These are phyloP conservation scores for Cyberlindnera japonica DNA, from an alignment of 805 yeast species.

Conservation along the genomic window DNA sequence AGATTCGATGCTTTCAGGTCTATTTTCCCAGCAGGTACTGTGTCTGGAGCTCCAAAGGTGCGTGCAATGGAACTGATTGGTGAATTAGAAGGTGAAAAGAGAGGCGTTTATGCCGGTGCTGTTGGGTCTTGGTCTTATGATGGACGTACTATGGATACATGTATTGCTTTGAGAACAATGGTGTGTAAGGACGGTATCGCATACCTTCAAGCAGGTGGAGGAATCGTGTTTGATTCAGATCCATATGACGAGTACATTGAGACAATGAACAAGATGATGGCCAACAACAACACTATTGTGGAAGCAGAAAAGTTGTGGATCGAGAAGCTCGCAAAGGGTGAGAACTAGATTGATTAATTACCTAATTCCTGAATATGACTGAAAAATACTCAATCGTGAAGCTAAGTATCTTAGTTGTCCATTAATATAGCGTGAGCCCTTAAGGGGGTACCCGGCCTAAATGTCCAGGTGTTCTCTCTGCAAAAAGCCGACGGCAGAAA, in stretches of 20 bases:
- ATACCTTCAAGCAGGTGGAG: constrained; percentile 98
- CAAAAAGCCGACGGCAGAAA: constrained; percentile 5
- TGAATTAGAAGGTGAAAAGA: constrained; percentile 83
- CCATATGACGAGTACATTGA: constrained; percentile 94
- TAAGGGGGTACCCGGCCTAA: background rate
- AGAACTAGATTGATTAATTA: constrained; percentile 4
- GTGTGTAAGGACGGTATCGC: constrained; percentile 87
- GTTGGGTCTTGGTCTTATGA: constrained; percentile 98
- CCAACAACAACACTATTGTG: constrained; percentile 85
- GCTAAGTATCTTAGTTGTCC: too few relatives aligned
- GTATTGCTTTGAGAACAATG: constrained; percentile 97
- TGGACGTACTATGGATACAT: constrained; percentile 92
- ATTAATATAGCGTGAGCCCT: too few relatives aligned
- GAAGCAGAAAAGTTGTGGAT: constrained; percentile 85
- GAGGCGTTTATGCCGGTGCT: constrained; percentile 98
- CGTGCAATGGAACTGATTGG: constrained; percentile 93
- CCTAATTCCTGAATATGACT: background rate
- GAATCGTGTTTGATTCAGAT: constrained; percentile 93
- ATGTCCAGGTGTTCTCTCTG: background rate
- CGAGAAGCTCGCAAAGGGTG: constrained; percentile 34
- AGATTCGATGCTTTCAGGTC: constrained; percentile 97
- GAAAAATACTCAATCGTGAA: background rate
- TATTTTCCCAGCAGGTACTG: constrained; percentile 98
- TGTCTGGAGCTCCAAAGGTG: constrained; percentile 97
- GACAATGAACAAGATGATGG: constrained; percentile 95